Evolutionary conservation across 192 early-diverging fungal species (phyloP), one percentile per base, ranked within the genome.

Genomic region (Podila clonocystis): DNA sequence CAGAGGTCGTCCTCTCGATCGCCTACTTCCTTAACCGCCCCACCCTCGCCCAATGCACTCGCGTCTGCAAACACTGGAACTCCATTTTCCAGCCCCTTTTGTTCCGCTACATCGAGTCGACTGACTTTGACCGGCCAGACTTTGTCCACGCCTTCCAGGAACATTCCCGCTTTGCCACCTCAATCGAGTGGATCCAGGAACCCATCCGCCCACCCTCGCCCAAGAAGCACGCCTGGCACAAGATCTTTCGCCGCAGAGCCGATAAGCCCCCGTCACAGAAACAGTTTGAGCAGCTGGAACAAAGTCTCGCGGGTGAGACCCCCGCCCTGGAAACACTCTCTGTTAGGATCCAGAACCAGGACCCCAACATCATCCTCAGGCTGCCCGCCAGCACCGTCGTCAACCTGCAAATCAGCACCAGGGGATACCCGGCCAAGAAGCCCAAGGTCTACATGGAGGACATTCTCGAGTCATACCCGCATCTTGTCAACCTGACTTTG

Each of bases 131-230:
- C 55, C 65, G 58, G 2, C 65, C 67, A 0, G 62, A 65, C 4
- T 80, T 80, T 30, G 38, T 69, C 17, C 26, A 20, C 2, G 67
- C 71, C 41, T 73, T 80, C 45, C 31, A 69, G 1, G 34, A 68
- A 31, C 22, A 79, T 9, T 50, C 75, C 15, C 70, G 65, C 12
- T 72, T 72, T 49, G 70, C 75, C 0, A 68, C 69, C 4, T 79
- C 75, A 2, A 67, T 79, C 55, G 70, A 72, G 20, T 79, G 75
- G 75, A 72, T 71, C 70, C 75, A 79, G 63, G 69, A 68, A n/a
- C 38, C 75, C 8, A 17, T 34, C 2, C 22, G 30, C 9, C 3
- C 30, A 5, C 31, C 58, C 0, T 1, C 57, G 4, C 61, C 75
- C 22, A 78, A 71, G 58, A 79, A 79, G 61, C 58, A 59, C 3